A percentile compares a stretch with the other conserved stretches of the same genome.
Evolutionary conservation across 805 yeast species (phyloP).

Genomic region (Saccharomycopsis sp.): DNA sequence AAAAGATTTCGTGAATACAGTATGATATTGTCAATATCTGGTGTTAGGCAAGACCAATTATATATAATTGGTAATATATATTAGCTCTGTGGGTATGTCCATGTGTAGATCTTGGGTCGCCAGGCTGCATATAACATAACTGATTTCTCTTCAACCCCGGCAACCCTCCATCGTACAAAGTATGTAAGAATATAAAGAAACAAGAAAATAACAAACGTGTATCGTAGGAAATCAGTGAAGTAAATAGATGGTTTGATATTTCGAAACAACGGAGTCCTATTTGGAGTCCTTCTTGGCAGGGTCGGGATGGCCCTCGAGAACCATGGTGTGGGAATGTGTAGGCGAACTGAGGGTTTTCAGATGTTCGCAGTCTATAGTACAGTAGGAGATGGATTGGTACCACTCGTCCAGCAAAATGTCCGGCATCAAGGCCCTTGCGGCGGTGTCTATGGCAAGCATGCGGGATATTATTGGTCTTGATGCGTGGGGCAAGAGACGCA

Average conservation of each 20-base stretch:
- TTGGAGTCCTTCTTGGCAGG: neutral
- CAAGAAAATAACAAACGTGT: neutral
- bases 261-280: neutral
- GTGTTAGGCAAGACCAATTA: too few species aligned
- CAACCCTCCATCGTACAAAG: neutral
- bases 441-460: constrained; percentile 58
- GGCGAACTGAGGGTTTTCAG: constrained; percentile 37
- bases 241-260: neutral
- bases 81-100: too few species aligned
- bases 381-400: constrained; percentile 55
- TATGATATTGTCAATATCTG: too few species aligned
- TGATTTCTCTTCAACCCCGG: neutral
- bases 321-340: constrained; percentile 45
- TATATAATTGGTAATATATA: too few species aligned
- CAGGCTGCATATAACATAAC: neutral
- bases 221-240: neutral
- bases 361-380: constrained; percentile 42
- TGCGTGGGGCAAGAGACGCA: constrained; percentile 79
- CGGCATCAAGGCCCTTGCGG: constrained; percentile 55
- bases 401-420: constrained; percentile 66
- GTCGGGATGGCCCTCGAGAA: constrained; percentile 17
- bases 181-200: neutral
- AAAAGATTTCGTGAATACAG: too few species aligned
- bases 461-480: constrained; percentile 66
- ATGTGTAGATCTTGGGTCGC: too few species aligned